Conservation (phyloP, 371 early-diverging fungal species). For the Dichotomocladium elegans region DNA sequence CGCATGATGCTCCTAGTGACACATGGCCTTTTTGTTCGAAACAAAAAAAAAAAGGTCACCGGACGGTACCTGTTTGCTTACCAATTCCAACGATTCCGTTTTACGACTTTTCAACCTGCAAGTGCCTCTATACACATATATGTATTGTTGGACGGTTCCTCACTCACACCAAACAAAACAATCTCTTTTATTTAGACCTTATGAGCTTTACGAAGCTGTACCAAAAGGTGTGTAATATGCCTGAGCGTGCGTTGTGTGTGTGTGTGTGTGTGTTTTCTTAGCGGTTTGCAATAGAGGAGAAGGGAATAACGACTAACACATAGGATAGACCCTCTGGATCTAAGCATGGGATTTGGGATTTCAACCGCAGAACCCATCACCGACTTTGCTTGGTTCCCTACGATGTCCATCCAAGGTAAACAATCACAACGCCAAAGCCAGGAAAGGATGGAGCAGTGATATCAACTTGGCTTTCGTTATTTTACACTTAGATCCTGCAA, state of each 20-base stretch:
- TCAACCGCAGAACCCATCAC: constrained; percentile 58
- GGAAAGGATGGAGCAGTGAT: background rate
- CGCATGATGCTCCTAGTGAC: too few species aligned
- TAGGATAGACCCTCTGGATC: background rate
- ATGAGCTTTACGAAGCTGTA: constrained; percentile 5
- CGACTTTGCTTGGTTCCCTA: constrained; percentile 68
- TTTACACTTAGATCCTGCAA: constrained; percentile 45
- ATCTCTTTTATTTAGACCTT: too few species aligned
- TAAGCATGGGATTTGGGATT: constrained; percentile 21
- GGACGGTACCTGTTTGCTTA: constrained; percentile 60
- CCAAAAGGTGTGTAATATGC: constrained; percentile 1
- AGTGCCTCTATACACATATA: background rate
- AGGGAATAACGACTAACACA: too few species aligned
- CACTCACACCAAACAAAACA: too few species aligned
- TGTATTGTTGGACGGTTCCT: background rate
- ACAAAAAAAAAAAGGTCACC: too few species aligned
- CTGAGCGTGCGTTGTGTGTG: too few species aligned
- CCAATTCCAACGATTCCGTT: constrained; percentile 58
- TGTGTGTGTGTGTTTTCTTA: too few species aligned
- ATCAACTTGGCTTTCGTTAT: background rate
- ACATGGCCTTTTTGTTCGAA: too few species aligned
- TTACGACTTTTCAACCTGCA: constrained; percentile 58
- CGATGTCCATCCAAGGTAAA: constrained; percentile 57
- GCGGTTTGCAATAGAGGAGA: too few species aligned
- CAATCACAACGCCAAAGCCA: too few species aligned